Evolutionary conservation across 306 rosid species (phyloP).

Genomic region (Acmispon strigosus): DNA sequence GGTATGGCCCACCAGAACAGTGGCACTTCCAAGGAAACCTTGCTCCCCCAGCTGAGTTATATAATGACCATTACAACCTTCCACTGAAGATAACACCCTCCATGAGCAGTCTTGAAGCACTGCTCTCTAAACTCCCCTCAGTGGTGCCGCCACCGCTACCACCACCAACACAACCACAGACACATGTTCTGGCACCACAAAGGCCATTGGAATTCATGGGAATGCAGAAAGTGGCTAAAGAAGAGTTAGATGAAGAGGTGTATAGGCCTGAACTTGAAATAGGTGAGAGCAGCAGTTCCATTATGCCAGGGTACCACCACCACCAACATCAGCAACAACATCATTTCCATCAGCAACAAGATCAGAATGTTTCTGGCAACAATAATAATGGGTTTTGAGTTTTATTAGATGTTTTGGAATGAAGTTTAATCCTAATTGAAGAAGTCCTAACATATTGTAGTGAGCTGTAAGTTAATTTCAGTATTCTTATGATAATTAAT

Average conservation of each 20-base stretch:
- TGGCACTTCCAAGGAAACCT: constrained; percentile 56
- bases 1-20: constrained; percentile 34
- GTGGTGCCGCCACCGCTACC: constrained; percentile 35
- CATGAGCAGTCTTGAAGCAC: constrained; percentile 74
- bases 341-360: constrained; percentile 40
- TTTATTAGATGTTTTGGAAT: background rate
- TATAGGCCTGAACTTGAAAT: constrained; percentile 48
- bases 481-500: no score
- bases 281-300: constrained; percentile 61
- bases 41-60: constrained; percentile 26
- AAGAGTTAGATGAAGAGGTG: constrained; percentile 49
- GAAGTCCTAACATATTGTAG: no score
- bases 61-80: constrained; percentile 30
- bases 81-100: constrained; percentile 56
- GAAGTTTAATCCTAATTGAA: no score
- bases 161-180: background rate
- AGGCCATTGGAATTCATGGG: constrained; percentile 47
- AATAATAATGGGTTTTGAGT: constrained; percentile 35
- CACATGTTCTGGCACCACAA: constrained; percentile 22
- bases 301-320: constrained; percentile 25
- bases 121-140: constrained; percentile 63
- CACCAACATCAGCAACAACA: background rate
- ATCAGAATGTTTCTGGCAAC: constrained; percentile 4
- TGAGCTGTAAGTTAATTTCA: no score
- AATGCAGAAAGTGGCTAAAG: constrained; percentile 55